Evolutionary conservation across 2,329 filamentous ascomycete genomes (phyloP), one percentile per base, ranked within the genome.

Genomic region (Pseudogymnoascus sp.): DNA sequence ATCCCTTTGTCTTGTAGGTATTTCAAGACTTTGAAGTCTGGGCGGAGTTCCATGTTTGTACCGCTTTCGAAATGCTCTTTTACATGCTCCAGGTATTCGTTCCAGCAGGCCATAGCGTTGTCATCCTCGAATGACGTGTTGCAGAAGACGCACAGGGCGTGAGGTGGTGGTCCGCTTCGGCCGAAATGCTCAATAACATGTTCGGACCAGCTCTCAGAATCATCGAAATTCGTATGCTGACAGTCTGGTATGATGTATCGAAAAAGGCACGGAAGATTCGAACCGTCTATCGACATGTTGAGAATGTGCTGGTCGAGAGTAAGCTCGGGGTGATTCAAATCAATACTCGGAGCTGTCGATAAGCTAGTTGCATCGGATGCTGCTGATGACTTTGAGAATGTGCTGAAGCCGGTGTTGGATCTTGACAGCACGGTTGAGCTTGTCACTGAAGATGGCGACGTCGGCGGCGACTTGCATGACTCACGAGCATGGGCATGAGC

Each of bases 71-170:
- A 62, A 64, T 86, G 83, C 0, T 63, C 63, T 0, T 72, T 75
- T 60, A 85, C 80, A 66, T 86, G 84, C 2, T 69, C 31, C 79
- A 85, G 80, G 1, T 83, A 77, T 0, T 66, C 16, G 0, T 28
- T 34, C 69, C 69, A 73, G 42, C 63, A 69, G n/a, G 8, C 8
- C 9, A 18, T 6, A 1, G 63, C 63, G 61, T 71, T 60, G 2
- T 38, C 16, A 2, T 56, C 8, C 16, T 63, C 62, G 8, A 66
- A 65, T 46, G 63, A 59, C 0, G 69, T 53, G 62, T 79, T 73
- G 67, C 83, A 86, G 64, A 82, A 84, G 77, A 78, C 82, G 67
- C 83, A 86, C 0, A 75, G 62, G 3, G 74, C 74, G 9, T 66
- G 66, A 0, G 9, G 7, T 5, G 78, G 75, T 0, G 16, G 63